phyloP scores from a whole-genome alignment of 2,329 filamentous ascomycete genomes.

The Aspergillus clavatus region DNA sequence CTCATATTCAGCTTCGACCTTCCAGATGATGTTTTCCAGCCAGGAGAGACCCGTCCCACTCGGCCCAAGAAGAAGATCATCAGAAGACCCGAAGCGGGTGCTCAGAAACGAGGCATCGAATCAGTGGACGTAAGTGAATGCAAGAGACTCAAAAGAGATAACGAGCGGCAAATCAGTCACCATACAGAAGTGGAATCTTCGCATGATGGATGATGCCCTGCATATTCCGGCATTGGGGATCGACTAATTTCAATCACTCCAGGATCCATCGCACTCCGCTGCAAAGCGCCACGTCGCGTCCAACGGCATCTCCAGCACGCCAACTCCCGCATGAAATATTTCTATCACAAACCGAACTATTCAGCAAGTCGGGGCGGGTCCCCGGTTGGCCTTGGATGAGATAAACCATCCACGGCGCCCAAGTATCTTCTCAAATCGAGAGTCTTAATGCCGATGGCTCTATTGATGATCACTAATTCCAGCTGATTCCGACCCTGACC shows the following conservation, averaged over 20 bases:
- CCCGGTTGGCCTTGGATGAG: slow-evolving; percentile 19
- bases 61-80: slow-evolving; percentile 53
- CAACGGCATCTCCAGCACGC: slow-evolving; percentile 24
- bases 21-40: slow-evolving; percentile 80
- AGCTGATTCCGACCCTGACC: slow-evolving; percentile 24
- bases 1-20: slow-evolving; percentile 64
- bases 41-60: slow-evolving; percentile 67
- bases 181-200: slow-evolving; percentile 19
- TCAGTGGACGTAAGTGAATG: slow-evolving; percentile 41
- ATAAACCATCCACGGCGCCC: background rate
- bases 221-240: slow-evolving; percentile 20
- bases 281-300: slow-evolving; percentile 34
- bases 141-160: slow-evolving; percentile 21
- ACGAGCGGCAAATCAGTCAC: slow-evolving; percentile 21
- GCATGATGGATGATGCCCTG: slow-evolving; percentile 13
- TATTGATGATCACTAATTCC: slow-evolving; percentile 15
- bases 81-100: slow-evolving; percentile 31
- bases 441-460: background rate
- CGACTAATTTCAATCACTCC: slow-evolving; percentile 29
- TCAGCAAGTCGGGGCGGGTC: slow-evolving; percentile 28
- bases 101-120: slow-evolving; percentile 38
- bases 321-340: slow-evolving; percentile 30
- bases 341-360: background rate
- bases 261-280: slow-evolving; percentile 27
- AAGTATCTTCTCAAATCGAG: background rate